Evolutionary conservation across 1,139 yeast species (phyloP).

Genomic region (Kodamaea sp.): DNA sequence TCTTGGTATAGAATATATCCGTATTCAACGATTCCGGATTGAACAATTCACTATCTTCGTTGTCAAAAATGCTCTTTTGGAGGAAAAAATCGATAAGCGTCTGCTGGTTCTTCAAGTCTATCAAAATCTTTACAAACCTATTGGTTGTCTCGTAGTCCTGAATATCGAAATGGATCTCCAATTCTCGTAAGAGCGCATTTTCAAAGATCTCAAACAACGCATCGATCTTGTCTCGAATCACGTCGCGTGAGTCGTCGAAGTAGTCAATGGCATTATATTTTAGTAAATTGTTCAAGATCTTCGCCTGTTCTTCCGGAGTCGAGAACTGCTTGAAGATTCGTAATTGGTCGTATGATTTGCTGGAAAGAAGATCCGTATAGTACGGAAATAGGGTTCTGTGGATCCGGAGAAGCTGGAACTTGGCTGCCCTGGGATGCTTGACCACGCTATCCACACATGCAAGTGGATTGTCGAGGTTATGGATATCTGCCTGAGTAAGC

Average conservation of each 20-base stretch:
- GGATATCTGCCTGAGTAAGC: constrained; percentile 1
- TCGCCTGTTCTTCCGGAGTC: constrained; percentile 52
- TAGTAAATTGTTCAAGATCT: constrained; percentile 41
- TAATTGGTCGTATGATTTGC: constrained; percentile 48
- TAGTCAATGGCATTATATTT: constrained; percentile 42
- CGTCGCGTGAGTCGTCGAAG: constrained; percentile 31
- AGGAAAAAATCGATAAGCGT: constrained; percentile 48
- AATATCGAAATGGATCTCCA: constrained; percentile 60
- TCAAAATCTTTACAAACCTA: constrained; percentile 37
- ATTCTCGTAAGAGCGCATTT: constrained; percentile 68
- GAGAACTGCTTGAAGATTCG: constrained; percentile 48
- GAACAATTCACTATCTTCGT: constrained; percentile 34
- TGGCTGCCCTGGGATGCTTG: constrained; percentile 43
- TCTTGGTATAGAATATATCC: constrained; percentile 19
- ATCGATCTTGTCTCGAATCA: constrained; percentile 48
- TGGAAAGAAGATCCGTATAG: constrained; percentile 48
- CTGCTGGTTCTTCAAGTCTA: constrained; percentile 42
- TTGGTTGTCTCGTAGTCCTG: constrained; percentile 45
- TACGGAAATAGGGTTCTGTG: constrained; percentile 45
- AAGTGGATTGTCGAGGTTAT: constrained; percentile 28
- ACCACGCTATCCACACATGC: constrained; percentile 42
- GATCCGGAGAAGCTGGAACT: constrained; percentile 43
- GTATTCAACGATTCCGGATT: constrained; percentile 28
- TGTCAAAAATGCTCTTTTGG: constrained; percentile 46
- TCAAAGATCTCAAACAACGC: constrained; percentile 72